Percentiles rank a stretch among this genome's conserved stretches.
Conservation (phyloP, 2,329 filamentous ascomycete species). For the Cladophialophora carrionii region DNA sequence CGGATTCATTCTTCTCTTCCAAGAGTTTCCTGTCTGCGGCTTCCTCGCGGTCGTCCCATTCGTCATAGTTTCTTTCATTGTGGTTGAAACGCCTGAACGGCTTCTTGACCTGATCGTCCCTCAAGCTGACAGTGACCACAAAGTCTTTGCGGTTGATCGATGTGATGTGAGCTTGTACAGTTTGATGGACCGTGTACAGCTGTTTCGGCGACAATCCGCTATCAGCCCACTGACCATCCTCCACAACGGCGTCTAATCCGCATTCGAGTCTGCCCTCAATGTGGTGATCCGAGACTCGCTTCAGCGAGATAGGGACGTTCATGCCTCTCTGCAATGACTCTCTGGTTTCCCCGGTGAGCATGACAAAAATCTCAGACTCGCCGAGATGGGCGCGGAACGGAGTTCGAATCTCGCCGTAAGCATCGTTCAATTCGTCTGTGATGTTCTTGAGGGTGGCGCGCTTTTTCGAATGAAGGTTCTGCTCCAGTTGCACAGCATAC, state of each 20-base stretch:
- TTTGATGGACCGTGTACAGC: conserved; percentile 78
- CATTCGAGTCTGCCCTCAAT: conserved; percentile 93
- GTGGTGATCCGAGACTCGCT: conserved; percentile 87
- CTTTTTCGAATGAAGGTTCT: conserved; percentile 90
- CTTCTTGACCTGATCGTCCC: conserved; percentile 76
- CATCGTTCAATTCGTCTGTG: conserved; percentile 85
- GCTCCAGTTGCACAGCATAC: conserved; percentile 93
- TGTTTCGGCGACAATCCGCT: conserved; percentile 69
- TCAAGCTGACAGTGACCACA: conserved; percentile 77
- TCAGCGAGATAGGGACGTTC: conserved; percentile 80
- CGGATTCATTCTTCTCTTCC: conserved; percentile 81
- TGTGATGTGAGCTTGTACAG: conserved; percentile 81
- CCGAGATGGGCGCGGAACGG: conserved; percentile 68
- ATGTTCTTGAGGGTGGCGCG: conserved; percentile 95
- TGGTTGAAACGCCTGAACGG: conserved; percentile 70
- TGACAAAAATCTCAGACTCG: conserved; percentile 85
- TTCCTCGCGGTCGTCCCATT: conserved; percentile 88
- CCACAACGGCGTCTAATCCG: conserved; percentile 86
- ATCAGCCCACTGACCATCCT: conserved; percentile 78
- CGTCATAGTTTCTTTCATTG: conserved; percentile 60
- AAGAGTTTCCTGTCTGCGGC: conserved; percentile 78
- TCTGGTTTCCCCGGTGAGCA: conserved; percentile 90
- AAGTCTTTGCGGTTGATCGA: conserved; percentile 88
- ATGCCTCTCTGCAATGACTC: conserved; percentile 84
- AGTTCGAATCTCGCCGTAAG: conserved; percentile 90